Base-by-base conservation (phyloP, 352 stramenopile genomes). In the Pythium pyrilobum region DNA sequence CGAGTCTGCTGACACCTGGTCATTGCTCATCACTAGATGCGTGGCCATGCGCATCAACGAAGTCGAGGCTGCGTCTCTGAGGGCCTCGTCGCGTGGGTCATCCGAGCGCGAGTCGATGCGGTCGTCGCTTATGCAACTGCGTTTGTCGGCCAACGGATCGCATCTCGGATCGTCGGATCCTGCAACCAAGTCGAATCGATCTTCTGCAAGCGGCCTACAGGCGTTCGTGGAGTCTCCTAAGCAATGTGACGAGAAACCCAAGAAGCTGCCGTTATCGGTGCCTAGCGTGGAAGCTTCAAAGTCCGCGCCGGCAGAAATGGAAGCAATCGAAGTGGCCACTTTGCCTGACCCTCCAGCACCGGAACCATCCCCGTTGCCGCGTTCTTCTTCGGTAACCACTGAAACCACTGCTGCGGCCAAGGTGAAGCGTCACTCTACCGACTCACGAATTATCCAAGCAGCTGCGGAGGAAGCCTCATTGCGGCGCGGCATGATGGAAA, bases 381-480 rank as follows among this genome's bases (percentile, higher is more conserved):
- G 9, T 37, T 37, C 32, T 37, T 15, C 9, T 37, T 15, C 32
- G 28, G 44, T 31, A n/a, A 51, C 38, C 18, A n/a, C n/a, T 29
- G 23, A 34, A n/a, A 18, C 32, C 13, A 27, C 42, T 32, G 39
- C 28, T 8, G 28, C 66, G 10, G 29, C 28, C 7, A 60, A 62
- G 37, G 77, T 91, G 52, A 89, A 89, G 62, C 77, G 81, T 3
- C 72, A 80, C 52, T 77, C 71, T 3, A 91, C 81, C 0, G 81
- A 91, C 52, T 75, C 77, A 5, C 69, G 71, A 4, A 64, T 74
- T 7, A 88, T 91, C 38, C 66, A 81, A 32, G 71, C 74, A 12
- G 74, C 72, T 23, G 77, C 77, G 11, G 72, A 81, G n/a, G 65
- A 87, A 54, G 37, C 57, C 8, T 31, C 24, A 15, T 10, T 44